Percentiles rank a stretch among this genome's conserved stretches.
phyloP scores from a whole-genome alignment of 352 stramenopile genomes.

The Salisapilia sapeloensis region DNA sequence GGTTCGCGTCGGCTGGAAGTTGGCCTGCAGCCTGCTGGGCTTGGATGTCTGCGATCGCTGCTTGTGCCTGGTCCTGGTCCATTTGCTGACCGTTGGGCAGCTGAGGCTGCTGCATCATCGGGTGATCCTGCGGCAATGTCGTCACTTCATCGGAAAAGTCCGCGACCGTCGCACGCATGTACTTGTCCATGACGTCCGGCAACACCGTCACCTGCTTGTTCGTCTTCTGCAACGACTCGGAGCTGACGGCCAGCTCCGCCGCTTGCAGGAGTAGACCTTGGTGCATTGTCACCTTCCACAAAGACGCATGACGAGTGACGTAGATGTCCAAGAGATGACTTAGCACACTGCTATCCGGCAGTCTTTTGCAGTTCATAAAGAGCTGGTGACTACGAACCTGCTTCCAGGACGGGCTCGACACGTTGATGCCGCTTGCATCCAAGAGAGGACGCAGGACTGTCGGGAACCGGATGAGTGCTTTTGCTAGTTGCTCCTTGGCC shows the following conservation, averaged over 20 bases:
- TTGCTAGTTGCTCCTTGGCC: slow-evolving; percentile 39
- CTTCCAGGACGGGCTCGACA: slow-evolving; percentile 46
- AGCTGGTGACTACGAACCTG: slow-evolving; percentile 49
- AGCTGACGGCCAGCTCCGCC: slow-evolving; percentile 46
- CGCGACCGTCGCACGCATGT: slow-evolving; percentile 38
- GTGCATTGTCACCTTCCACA: slow-evolving; percentile 75
- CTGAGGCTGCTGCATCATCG: slow-evolving; percentile 64
- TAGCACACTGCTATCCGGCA: slow-evolving; percentile 36
- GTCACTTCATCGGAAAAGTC: slow-evolving; percentile 81
- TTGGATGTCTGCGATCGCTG: slow-evolving; percentile 33
- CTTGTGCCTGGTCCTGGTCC: slow-evolving; percentile 3
- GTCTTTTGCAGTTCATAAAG: slow-evolving; percentile 51
- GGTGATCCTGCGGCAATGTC: slow-evolving; percentile 62
- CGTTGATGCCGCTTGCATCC: slow-evolving; percentile 56
- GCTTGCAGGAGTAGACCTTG: slow-evolving; percentile 47
- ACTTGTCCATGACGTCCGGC: slow-evolving; percentile 42
- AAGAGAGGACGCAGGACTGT: slow-evolving; percentile 49
- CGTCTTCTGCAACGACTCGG: slow-evolving; percentile 19
- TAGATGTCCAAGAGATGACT: slow-evolving; percentile 73
- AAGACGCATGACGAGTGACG: slow-evolving; percentile 46
- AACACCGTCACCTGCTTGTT: slow-evolving; percentile 43
- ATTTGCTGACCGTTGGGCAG: slow-evolving; percentile 8
- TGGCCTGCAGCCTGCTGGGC: slow-evolving; percentile 47
- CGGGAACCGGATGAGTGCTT: slow-evolving; percentile 45
- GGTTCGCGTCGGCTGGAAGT: slow-evolving; percentile 59